Evolutionary conservation across 345 rosid species (phyloP), one percentile per base, ranked within the genome.

Genomic region (Pistacia integerrima): DNA sequence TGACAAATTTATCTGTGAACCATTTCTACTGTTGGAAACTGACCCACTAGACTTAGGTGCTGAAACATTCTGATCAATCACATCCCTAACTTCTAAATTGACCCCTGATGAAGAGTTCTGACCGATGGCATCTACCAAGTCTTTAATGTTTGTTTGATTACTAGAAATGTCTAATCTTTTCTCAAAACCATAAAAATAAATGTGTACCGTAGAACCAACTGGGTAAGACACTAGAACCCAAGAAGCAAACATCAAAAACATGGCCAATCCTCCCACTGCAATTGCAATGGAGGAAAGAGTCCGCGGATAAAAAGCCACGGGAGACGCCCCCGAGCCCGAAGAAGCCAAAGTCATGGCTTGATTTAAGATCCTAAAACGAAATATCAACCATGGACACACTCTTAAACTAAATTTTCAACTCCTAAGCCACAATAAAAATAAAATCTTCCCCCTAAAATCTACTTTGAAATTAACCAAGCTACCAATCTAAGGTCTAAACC

Each of bases 231-330:
- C 83, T 30, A 89, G 79, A 81, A 94, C 81, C 86, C 82, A 79
- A 22, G 97, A 92, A 74, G 89, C 97, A 61, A 91, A 72, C 70
- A 91, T 44, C 83, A 93, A 77, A 82, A 93, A 86, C 73, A 86
- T 49, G 33, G 93, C 91, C 69, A 93, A 82, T 46, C 94, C 93
- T 73, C 87, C 98, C 44, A 88, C 81, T 14, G 89, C 81, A 69
- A 85, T 80, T 54, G 83, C 81, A 77, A 93, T 90, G 33, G 88
- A 77, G 20, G 94, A 82, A 65, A 91, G 83, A 5, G 92, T 76
- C 58, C 93, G 87, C 2, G 96, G 94, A 76, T 86, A 84, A 0
- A 81, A 80, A 67, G 85, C 77, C 72, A 75, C 74, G 22, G 77
- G 69, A 36, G 85, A 79, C 63, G 84, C 58, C 66, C 77, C 85